A percentile compares a stretch with the other conserved stretches of the same genome.
phyloP scores from a whole-genome alignment of 371 early-diverging fungal genomes.

The Actinomortierella wolfii region DNA sequence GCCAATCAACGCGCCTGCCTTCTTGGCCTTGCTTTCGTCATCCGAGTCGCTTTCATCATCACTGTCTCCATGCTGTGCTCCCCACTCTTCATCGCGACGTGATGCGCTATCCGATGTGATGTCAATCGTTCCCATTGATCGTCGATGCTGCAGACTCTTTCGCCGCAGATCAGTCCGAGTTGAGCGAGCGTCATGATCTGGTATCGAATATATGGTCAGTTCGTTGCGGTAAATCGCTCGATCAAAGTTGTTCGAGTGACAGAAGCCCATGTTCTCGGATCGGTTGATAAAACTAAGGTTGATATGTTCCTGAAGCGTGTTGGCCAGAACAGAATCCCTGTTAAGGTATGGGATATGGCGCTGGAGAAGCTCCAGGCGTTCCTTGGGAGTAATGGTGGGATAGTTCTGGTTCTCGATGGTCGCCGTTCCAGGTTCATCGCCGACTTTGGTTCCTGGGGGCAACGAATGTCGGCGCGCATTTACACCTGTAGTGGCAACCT shows the following conservation, averaged over 20 bases:
- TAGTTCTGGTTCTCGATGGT: conserved; percentile 19
- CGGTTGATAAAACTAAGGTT: conserved; percentile 20
- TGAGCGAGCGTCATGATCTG: conserved; percentile 6
- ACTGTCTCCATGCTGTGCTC: conserved; percentile 2
- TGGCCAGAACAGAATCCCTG: conserved; percentile 12
- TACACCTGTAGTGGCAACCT: neutral
- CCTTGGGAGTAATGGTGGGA: conserved; percentile 14
- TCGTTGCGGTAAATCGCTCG: conserved; percentile 14
- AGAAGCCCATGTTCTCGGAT: neutral
- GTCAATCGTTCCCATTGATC: neutral
- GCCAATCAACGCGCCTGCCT: conserved; percentile 12
- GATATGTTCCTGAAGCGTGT: conserved; percentile 15
- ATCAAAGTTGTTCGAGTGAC: conserved; percentile 7
- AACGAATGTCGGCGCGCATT: conserved; percentile 19
- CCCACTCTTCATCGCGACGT: conserved; percentile 5
- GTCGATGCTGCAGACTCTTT: no score
- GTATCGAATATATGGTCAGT: conserved; percentile 15
- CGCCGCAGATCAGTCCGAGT: neutral
- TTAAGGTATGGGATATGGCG: conserved; percentile 14
- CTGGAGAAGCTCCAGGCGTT: conserved; percentile 16
- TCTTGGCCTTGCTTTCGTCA: conserved; percentile 6
- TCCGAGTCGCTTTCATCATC: conserved; percentile 5
- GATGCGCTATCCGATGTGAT: neutral
- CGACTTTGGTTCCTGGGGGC: conserved; percentile 18
- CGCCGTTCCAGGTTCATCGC: conserved; percentile 16